phyloP scores from a whole-genome alignment of 768 basidiomycete genomes.

The Auriscalpium orientale region DNA sequence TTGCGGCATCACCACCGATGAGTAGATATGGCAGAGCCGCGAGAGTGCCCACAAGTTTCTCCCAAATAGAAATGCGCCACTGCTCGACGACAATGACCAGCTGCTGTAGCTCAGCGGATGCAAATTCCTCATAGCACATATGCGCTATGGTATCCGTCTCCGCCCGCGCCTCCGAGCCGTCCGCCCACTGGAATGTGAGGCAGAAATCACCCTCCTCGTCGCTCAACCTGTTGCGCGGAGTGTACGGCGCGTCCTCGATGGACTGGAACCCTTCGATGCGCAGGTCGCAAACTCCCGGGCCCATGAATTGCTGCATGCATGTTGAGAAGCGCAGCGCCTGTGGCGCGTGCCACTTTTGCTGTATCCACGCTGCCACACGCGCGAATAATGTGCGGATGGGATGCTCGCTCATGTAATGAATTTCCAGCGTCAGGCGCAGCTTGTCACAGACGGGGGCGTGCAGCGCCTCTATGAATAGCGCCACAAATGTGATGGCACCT shows the following conservation, averaged over 20 bases:
- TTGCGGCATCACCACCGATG: no score
- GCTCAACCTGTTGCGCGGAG: not conserved
- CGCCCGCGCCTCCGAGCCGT: not conserved
- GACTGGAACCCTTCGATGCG: not conserved
- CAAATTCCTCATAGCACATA: not conserved
- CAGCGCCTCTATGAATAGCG: no score
- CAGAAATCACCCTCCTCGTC: not conserved
- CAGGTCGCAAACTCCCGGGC: not conserved
- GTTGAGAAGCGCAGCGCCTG: not conserved
- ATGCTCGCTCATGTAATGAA: not conserved
- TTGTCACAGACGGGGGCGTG: no score
- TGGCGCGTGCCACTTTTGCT: not conserved
- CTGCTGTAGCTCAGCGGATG: not conserved
- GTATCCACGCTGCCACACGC: not conserved
- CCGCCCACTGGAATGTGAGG: not conserved
- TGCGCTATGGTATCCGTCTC: not conserved
- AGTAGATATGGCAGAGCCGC: no score
- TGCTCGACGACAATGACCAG: not conserved
- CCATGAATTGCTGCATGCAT: not conserved
- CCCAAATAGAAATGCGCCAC: not conserved
- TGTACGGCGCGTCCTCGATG: not conserved
- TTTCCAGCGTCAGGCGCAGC: no score
- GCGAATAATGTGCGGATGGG: not conserved
- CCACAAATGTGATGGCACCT: no score
- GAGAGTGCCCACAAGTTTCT: no score